phyloP scores from a whole-genome alignment of 2,329 filamentous ascomycete species.

The Furcasterigmium sp. region DNA sequence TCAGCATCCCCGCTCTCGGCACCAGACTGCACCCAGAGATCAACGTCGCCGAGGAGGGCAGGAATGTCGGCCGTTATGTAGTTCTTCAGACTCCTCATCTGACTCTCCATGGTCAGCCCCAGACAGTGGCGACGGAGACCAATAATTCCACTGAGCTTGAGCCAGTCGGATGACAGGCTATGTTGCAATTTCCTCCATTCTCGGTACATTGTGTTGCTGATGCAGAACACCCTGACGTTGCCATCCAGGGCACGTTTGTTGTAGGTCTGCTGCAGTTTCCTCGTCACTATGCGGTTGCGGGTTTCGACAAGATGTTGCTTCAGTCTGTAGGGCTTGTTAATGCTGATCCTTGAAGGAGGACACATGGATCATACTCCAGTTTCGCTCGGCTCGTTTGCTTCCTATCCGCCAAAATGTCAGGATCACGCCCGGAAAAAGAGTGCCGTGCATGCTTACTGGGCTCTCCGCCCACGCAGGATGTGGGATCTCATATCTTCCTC shows the following conservation, averaged over 20 bases:
- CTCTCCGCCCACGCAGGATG: no score
- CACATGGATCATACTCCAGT: neutral
- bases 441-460: no score
- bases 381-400: neutral
- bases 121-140: conserved; percentile 36
- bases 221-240: conserved; percentile 32
- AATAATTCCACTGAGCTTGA: conserved; percentile 36
- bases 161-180: conserved; percentile 18
- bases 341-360: no score
- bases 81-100: conserved; percentile 24
- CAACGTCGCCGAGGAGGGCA: conserved; percentile 30
- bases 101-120: conserved; percentile 35
- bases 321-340: conserved; percentile 19
- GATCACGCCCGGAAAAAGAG: no score
- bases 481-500: no score
- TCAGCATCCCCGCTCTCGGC: conserved; percentile 29
- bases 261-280: conserved; percentile 23
- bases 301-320: conserved; percentile 26
- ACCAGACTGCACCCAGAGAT: conserved; percentile 39
- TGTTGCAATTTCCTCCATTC: conserved; percentile 19
- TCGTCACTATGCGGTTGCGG: conserved; percentile 29
- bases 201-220: conserved; percentile 39
- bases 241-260: conserved; percentile 13
- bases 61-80: conserved; percentile 36
- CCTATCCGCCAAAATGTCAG: no score